Percentiles rank a stretch among this genome's conserved stretches.
These are phyloP conservation scores for Hippophae gyantsensis DNA, from an alignment of 306 rosid genomes.

Conservation along the genomic window DNA sequence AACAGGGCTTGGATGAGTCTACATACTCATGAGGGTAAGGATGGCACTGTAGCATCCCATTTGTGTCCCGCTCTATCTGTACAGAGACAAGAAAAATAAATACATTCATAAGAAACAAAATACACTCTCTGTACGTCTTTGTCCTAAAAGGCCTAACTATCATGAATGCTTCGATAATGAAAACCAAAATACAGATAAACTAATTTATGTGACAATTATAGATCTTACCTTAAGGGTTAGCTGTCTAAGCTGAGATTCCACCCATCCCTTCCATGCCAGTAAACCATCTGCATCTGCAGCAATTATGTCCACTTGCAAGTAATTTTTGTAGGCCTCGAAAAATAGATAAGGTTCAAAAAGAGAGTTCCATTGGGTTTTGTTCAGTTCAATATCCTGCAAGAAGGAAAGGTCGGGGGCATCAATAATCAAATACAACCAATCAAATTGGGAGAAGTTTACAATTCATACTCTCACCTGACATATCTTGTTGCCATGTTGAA, in stretches of 20 bases:
- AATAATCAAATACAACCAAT: constrained; percentile 3
- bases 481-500: constrained; percentile 57
- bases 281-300: constrained; percentile 74
- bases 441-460: not conserved
- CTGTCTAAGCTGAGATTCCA: constrained; percentile 85
- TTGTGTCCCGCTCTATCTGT: constrained; percentile 96
- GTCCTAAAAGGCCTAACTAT: constrained; percentile 5
- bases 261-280: constrained; percentile 94
- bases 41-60: constrained; percentile 93
- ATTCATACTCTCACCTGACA: constrained; percentile 56
- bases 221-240: constrained; percentile 68
- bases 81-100: constrained; percentile 15
- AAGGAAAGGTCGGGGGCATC: constrained; percentile 12
- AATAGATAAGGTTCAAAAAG: constrained; percentile 75
- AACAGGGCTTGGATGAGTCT: constrained; percentile 62
- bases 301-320: constrained; percentile 82
- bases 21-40: constrained; percentile 79
- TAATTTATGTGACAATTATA: not conserved
- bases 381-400: constrained; percentile 78
- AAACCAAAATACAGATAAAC: constrained; percentile 11
- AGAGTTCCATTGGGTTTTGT: constrained; percentile 75
- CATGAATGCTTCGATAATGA: constrained; percentile 7
- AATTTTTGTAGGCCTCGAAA: constrained; percentile 89
- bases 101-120: not conserved
- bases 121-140: not conserved